Conservation (phyloP, 495 filamentous ascomycete genomes). For the Aspergillus mulundensis region DNA sequence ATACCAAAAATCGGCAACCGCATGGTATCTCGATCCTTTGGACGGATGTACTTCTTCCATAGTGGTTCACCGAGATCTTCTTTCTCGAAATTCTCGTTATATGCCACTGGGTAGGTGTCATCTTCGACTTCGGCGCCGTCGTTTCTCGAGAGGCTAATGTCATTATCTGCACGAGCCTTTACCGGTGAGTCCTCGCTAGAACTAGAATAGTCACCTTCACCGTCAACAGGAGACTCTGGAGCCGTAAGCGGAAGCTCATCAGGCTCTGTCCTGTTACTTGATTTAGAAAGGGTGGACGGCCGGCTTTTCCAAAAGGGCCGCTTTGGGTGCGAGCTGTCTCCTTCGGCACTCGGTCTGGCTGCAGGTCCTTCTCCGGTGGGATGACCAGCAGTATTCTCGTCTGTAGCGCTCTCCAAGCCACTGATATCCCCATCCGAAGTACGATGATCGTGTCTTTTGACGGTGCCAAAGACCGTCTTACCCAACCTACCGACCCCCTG, state of each 20-base stretch:
- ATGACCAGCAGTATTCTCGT: not conserved
- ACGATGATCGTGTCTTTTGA: slow-evolving; percentile 40
- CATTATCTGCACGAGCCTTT: slow-evolving; percentile 13
- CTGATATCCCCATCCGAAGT: slow-evolving; percentile 46
- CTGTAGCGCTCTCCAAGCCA: slow-evolving; percentile 50
- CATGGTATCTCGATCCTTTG: slow-evolving; percentile 81
- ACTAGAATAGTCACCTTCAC: slow-evolving; percentile 12
- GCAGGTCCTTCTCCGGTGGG: not conserved
- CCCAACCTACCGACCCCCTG: slow-evolving; percentile 60
- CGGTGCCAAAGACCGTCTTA: slow-evolving; percentile 48
- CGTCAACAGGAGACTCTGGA: slow-evolving; percentile 26
- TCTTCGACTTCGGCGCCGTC: slow-evolving; percentile 36
- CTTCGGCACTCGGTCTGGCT: not conserved
- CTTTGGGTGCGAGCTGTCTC: slow-evolving; percentile 23
- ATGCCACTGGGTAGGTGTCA: slow-evolving; percentile 67
- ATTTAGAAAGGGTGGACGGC: slow-evolving; percentile 30
- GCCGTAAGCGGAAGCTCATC: slow-evolving; percentile 41
- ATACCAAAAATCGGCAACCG: slow-evolving; percentile 72
- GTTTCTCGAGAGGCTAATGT: slow-evolving; percentile 18
- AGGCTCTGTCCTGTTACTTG: slow-evolving; percentile 21
- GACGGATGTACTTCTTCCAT: slow-evolving; percentile 79
- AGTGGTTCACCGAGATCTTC: slow-evolving; percentile 60
- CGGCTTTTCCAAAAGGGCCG: slow-evolving; percentile 45
- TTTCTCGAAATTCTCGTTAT: slow-evolving; percentile 61
- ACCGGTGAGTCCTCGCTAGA: slow-evolving; percentile 19